Evolutionary conservation across 2,329 filamentous ascomycete genomes (phyloP).

Genomic region (Hymenoscyphus occultus): DNA sequence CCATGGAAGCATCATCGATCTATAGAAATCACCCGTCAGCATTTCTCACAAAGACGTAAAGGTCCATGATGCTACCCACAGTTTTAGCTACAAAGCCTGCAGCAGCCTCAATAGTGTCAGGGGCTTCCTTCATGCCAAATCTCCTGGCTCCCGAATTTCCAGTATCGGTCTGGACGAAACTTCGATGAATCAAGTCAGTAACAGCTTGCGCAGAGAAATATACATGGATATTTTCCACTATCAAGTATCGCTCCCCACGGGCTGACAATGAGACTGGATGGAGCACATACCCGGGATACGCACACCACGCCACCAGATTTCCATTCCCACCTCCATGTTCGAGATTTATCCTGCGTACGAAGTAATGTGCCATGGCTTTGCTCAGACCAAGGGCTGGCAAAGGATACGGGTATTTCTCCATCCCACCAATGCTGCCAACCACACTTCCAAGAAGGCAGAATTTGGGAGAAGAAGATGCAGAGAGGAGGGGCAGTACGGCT

Average conservation of each 20-base stretch:
- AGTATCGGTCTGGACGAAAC: slow-evolving; percentile 34
- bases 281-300: background rate
- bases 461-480: slow-evolving; percentile 33
- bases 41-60: background rate
- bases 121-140: slow-evolving; percentile 22
- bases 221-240: too few species aligned
- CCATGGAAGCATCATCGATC: background rate
- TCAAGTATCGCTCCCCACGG: too few species aligned
- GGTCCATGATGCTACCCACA: background rate
- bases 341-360: slow-evolving; percentile 37
- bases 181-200: background rate
- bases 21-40: background rate
- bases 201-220: too few species aligned
- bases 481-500: slow-evolving; percentile 33
- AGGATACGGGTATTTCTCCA: slow-evolving; percentile 15
- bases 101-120: slow-evolving; percentile 3
- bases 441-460: slow-evolving; percentile 38
- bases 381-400: slow-evolving; percentile 39
- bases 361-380: slow-evolving; percentile 39
- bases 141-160: slow-evolving; percentile 21
- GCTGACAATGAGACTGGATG: background rate
- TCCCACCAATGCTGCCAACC: slow-evolving; percentile 21
- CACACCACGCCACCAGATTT: slow-evolving; percentile 35
- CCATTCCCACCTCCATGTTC: slow-evolving; percentile 31
- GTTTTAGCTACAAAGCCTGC: background rate